A percentile compares a stretch with the other conserved stretches of the same genome.
phyloP scores from a whole-genome alignment of 2,329 filamentous ascomycete species.

The Rhynchosporium secalis region DNA sequence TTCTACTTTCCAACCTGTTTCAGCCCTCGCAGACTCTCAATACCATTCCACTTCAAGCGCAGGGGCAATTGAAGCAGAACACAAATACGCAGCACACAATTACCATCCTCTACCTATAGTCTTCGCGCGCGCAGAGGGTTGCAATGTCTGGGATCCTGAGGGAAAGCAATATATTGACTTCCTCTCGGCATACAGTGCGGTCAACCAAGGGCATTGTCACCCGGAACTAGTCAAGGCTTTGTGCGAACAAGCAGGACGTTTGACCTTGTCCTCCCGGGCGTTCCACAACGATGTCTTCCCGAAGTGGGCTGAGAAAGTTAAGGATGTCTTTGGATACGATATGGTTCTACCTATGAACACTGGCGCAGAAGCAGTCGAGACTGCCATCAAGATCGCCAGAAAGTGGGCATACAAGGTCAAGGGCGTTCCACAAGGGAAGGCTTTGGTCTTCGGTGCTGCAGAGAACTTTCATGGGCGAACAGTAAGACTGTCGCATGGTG shows the following conservation, averaged over 20 bases:
- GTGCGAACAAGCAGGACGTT: constrained; percentile 80
- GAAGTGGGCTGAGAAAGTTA: constrained; percentile 90
- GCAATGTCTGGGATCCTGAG: constrained; percentile 95
- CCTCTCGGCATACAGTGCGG: constrained; percentile 94
- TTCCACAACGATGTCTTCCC: constrained; percentile 99
- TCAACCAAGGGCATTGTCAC: constrained; percentile 98
- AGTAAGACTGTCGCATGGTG: constrained; percentile 51
- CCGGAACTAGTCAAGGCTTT: constrained; percentile 91
- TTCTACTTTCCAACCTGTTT: constrained; percentile 37
- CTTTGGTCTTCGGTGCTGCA: constrained; percentile 77
- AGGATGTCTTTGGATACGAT: constrained; percentile 86
- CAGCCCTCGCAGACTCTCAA: constrained; percentile 39
- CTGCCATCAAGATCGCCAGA: constrained; percentile 89
- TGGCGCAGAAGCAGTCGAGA: constrained; percentile 93
- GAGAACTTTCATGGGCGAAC: constrained; percentile 98
- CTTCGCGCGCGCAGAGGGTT: constrained; percentile 81
- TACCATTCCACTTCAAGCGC: constrained; percentile 78
- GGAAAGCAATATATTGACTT: constrained; percentile 96
- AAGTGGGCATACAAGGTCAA: constrained; percentile 99
- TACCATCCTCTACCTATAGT: constrained; percentile 97
- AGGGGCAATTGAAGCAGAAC: constrained; percentile 77
- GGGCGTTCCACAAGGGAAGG: constrained; percentile 80
- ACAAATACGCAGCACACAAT: constrained; percentile 91
- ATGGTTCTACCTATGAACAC: constrained; percentile 99
- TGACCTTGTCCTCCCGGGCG: constrained; percentile 90